Evolutionary conservation across 2,329 filamentous ascomycete genomes (phyloP).

Genomic region (Botrytis medusae): DNA sequence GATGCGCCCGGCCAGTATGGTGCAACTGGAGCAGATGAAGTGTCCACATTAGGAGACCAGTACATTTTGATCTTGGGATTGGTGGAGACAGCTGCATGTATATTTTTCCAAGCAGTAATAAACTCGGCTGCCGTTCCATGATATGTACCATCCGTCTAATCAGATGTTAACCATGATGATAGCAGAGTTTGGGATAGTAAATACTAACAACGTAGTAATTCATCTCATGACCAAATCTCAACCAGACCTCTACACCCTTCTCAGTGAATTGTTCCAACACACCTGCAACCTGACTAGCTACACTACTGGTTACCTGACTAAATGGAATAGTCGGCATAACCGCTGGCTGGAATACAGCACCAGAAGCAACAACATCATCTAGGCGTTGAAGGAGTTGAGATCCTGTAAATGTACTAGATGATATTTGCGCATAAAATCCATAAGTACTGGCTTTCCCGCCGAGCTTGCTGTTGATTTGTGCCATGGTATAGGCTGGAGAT

Average conservation of each 20-base stretch:
- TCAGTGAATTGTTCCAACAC: conserved; percentile 21
- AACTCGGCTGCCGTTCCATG: conserved; percentile 19
- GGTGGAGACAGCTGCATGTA: conserved; percentile 12
- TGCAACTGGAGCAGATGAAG: not conserved
- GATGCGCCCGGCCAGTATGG: conserved; percentile 21
- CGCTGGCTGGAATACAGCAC: conserved; percentile 23
- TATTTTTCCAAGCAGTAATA: conserved; percentile 21
- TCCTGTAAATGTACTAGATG: conserved; percentile 12
- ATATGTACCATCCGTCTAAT: conserved; percentile 16
- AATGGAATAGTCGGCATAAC: conserved; percentile 24
- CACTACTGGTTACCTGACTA: conserved; percentile 10
- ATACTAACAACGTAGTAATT: conserved; percentile 23
- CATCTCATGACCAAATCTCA: conserved; percentile 26
- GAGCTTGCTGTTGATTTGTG: conserved; percentile 19
- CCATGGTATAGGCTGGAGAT: conserved; percentile 22
- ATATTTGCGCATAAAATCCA: conserved; percentile 22
- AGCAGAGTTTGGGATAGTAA: not conserved
- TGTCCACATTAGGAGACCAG: conserved; percentile 21
- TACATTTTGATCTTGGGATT: conserved; percentile 21
- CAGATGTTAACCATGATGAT: not conserved
- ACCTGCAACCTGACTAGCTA: conserved; percentile 18
- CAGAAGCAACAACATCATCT: conserved; percentile 22
- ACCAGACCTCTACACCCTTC: conserved; percentile 21
- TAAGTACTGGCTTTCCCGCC: conserved; percentile 20
- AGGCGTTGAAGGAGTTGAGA: conserved; percentile 17